These are phyloP conservation scores for Limnomonas spitsbergensis DNA, from an alignment of 139 green algal species.

Conservation along the genomic window DNA sequence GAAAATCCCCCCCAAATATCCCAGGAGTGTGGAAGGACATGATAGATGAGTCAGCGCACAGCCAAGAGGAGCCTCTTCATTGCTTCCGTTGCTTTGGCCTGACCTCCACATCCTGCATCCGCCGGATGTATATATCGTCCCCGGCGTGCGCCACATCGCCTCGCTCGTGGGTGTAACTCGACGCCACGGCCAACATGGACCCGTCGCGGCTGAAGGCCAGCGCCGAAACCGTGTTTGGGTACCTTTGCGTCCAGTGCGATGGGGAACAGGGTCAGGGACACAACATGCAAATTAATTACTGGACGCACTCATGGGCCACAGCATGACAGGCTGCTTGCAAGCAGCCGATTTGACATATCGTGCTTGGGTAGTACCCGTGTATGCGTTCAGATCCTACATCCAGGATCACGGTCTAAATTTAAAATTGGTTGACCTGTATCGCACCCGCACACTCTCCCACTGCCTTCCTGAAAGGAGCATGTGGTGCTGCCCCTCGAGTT, in stretches of 20 bases:
- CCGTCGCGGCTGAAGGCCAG: slow-evolving; percentile 76
- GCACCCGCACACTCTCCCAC: too few relatives aligned
- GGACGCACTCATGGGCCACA: background rate
- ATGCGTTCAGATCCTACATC: too few relatives aligned
- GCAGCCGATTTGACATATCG: too few relatives aligned
- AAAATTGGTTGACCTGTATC: too few relatives aligned
- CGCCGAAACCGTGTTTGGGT: slow-evolving; percentile 80
- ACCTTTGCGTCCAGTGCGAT: slow-evolving; percentile 56
- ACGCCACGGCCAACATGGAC: slow-evolving; percentile 73
- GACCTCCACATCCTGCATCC: slow-evolving; percentile 69
- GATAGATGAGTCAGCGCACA: too few relatives aligned
- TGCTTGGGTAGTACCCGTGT: too few relatives aligned
- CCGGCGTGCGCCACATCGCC: slow-evolving; percentile 42
- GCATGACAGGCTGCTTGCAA: background rate
- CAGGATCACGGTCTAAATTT: too few relatives aligned
- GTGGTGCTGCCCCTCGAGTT: too few relatives aligned
- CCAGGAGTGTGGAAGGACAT: too few relatives aligned
- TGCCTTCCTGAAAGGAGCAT: too few relatives aligned
- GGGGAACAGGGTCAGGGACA: background rate
- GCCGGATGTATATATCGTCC: slow-evolving; percentile 73
- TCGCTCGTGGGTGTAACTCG: slow-evolving; percentile 82
- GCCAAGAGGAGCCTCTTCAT: too few relatives aligned
- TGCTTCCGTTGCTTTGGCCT: slow-evolving; percentile 53
- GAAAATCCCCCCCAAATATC: too few relatives aligned
- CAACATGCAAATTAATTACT: slow-evolving; percentile 1